Base-by-base conservation (phyloP, 2,329 filamentous ascomycete species). In the Alternaria tenuissima region DNA sequence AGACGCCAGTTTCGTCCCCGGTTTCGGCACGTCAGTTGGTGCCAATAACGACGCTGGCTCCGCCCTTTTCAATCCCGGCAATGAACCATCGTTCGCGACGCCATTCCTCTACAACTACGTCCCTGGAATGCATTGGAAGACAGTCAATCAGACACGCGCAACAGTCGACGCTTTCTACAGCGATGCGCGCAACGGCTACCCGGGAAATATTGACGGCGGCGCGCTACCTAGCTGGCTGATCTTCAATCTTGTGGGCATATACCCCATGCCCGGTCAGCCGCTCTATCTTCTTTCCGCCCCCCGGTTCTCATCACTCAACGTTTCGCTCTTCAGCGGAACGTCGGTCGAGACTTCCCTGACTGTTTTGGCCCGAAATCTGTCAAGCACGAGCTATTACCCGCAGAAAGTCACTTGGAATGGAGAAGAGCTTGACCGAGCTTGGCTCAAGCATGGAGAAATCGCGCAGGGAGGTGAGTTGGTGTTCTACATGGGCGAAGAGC, bases 141-240 rank as follows among this genome's bases (percentile, higher is more conserved):
- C 54, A 4, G 62, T 61, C 8, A 52, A 53, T 16, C 52, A 51
- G 28, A 72, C 72, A 48, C 70, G 71, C 36, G 69, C 71, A 52
- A 75, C 75, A 1, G 73, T 76, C 4, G 68, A 80, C 43, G 43
- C 63, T 16, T 79, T 74, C 55, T 80, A 79, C 49, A 64, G 52
- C 9, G 67, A 71, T 30, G 57, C 43, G 1, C 62, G 64, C 1
- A 67, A 71, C n/a, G 79, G 79, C 0, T 71, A 79, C 4, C 79
- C 79, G 0, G 79, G 79, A 4, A 81, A 81, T 51, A 78, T 71
- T 39, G 78, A 80, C 62, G 76, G 72, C 7, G 78, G 81, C 0
- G 81, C 81, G 1, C 72, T 83, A 64, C 78, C 80, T 34, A 80
- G 76, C 22, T 83, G 81, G 81, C 69, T 82, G 3, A 59, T 83